A percentile compares a stretch with the other conserved stretches of the same genome.
Conservation (phyloP, 2,329 filamentous ascomycete genomes). For the Juglanconis juglandina region DNA sequence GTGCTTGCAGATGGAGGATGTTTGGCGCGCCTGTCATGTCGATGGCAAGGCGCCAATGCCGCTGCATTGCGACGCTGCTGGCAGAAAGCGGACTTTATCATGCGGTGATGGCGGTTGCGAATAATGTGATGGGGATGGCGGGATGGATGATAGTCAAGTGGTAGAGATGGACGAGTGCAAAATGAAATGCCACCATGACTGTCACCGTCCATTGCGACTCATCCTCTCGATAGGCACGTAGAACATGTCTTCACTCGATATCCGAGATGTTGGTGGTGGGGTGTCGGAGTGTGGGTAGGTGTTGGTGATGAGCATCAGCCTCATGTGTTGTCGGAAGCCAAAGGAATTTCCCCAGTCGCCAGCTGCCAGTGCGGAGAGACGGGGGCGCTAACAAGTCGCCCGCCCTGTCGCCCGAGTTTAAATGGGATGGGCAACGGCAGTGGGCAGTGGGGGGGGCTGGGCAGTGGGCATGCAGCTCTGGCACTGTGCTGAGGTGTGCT, state of each 20-base stretch:
- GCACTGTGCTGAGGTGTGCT: neutral
- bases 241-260: neutral
- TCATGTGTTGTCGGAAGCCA: no score
- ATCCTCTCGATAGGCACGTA: neutral
- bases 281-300: no score
- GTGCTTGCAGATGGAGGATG: neutral
- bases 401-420: no score
- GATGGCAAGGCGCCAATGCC: neutral
- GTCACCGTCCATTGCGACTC: neutral
- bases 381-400: no score
- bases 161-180: neutral
- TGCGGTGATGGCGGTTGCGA: constrained; percentile 2
- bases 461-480: neutral
- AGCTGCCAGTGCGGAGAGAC: no score
- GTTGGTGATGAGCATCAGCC: no score
- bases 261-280: neutral
- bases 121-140: neutral
- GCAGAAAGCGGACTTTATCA: neutral
- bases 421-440: no score
- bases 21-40: constrained; percentile 2
- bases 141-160: neutral
- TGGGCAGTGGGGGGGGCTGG: no score
- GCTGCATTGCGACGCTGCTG: constrained; percentile 5
- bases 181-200: neutral
- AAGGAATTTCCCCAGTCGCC: no score